Percentiles rank a stretch among this genome's conserved stretches.
Evolutionary conservation across 495 filamentous ascomycete species (phyloP).

Genomic region (Aspergillus indologenus): DNA sequence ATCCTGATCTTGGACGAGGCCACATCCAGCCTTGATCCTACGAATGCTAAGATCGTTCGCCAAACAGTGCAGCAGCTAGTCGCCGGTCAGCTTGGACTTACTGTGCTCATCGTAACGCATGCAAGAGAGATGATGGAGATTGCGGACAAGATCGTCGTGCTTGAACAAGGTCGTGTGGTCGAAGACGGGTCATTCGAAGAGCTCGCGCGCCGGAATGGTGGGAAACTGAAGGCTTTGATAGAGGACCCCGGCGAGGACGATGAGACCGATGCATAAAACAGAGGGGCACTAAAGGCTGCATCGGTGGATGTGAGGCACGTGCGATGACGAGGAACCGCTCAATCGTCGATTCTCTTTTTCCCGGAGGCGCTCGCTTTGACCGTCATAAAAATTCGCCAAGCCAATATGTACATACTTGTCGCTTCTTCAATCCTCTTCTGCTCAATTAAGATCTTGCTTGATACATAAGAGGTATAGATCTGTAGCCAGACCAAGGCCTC

Average conservation of each 20-base stretch:
- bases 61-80: constrained; percentile 54
- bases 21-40: constrained; percentile 73
- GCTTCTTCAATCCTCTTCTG: too few relatives aligned
- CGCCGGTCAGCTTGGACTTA: constrained; percentile 33
- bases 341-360: too few relatives aligned
- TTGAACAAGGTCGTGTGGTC: constrained; percentile 64
- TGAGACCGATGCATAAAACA: neutral
- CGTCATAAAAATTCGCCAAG: too few relatives aligned
- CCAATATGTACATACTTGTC: too few relatives aligned
- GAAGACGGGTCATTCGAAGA: constrained; percentile 62
- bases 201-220: constrained; percentile 40
- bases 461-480: too few relatives aligned
- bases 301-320: neutral
- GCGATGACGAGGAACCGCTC: too few relatives aligned
- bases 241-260: constrained; percentile 13
- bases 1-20: constrained; percentile 86
- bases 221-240: constrained; percentile 39
- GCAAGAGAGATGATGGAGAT: constrained; percentile 77
- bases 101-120: constrained; percentile 73
- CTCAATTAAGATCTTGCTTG: too few relatives aligned
- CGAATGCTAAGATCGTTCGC: constrained; percentile 65
- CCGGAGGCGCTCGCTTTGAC: too few relatives aligned
- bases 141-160: constrained; percentile 64
- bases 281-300: neutral
- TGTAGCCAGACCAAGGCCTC: too few relatives aligned